Percentiles rank a stretch among this genome's conserved stretches.
Evolutionary conservation across 2,329 filamentous ascomycete species (phyloP).

Genomic region (Colletotrichum simmondsii): DNA sequence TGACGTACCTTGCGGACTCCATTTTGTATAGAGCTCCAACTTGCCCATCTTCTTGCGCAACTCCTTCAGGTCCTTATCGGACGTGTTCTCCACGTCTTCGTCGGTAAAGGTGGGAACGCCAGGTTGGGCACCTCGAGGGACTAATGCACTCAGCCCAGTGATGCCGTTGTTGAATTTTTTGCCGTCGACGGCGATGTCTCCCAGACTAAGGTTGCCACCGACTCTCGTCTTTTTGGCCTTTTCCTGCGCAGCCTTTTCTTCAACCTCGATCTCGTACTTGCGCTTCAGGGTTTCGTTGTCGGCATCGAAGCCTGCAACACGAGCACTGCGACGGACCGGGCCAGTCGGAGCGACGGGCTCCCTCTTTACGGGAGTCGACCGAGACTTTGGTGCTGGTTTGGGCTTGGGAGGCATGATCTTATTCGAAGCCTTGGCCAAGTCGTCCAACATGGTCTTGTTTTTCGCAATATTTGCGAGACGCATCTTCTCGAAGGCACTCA

Average conservation of each 20-base stretch:
- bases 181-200: slow-evolving; percentile 83
- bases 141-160: slow-evolving; percentile 71
- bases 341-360: slow-evolving; percentile 50
- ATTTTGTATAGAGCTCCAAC: slow-evolving; percentile 84
- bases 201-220: slow-evolving; percentile 73
- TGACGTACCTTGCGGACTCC: slow-evolving; percentile 77
- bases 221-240: slow-evolving; percentile 69
- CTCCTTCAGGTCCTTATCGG: slow-evolving; percentile 78
- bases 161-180: slow-evolving; percentile 78
- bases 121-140: slow-evolving; percentile 77
- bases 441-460: slow-evolving; percentile 83
- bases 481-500: slow-evolving; percentile 89
- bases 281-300: slow-evolving; percentile 59
- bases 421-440: slow-evolving; percentile 78
- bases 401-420: slow-evolving; percentile 73
- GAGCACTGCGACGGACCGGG: slow-evolving; percentile 67
- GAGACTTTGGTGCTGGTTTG: slow-evolving; percentile 56
- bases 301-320: slow-evolving; percentile 65
- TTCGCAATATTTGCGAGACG: slow-evolving; percentile 87
- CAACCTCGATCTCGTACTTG: slow-evolving; percentile 62
- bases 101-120: slow-evolving; percentile 87
- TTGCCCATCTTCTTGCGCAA: slow-evolving; percentile 81
- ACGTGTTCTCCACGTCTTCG: slow-evolving; percentile 84
- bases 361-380: slow-evolving; percentile 53
- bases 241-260: slow-evolving; percentile 51